Evolutionary conservation across 148 eudicot species (phyloP), one percentile per base, ranked within the genome.

Genomic region (Fagopyrum homotropicum): DNA sequence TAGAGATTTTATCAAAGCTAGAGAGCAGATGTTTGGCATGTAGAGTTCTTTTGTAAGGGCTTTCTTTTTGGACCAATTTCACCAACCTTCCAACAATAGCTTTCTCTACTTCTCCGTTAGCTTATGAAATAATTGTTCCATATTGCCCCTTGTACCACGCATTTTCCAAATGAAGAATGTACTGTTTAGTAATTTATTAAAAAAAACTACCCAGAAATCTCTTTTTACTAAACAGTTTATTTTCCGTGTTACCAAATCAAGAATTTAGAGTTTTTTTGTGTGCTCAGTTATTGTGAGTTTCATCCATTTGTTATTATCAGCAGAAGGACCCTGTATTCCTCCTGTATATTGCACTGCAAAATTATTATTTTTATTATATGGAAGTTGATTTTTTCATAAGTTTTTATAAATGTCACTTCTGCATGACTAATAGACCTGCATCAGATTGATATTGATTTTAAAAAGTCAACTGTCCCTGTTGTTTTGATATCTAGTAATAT

Each of bases 361-460:
- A 63, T 22, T 9, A 5, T 40, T n/a, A 1, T 35, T 43, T 14
- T 15, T 14, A 66, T 66, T 40, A 66, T 19, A 16, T 9, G 16
- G 43, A 35, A 40, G 71, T 66, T 66, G 71, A 66, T 15, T 66
- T 14, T 9, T 40, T 66, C 71, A 40, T 35, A 66, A 43, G 47
- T 16, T 17, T 66, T 9, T 66, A 7, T 15, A 66, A 11, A 11
- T 66, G 47, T 66, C 46, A 66, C 43, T 40, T 17, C 43, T 66
- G 47, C 71, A 66, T 40, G 45, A 66, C 71, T 35, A 12, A 35
- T 66, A 66, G 17, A 5, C 29, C 45, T 35, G 3, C 15, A 7
- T 66, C 71, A 66, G 71, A 43, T 66, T 66, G 71, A 40, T 66
- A 4, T 35, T 66, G 71, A 45, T 16, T 66, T 35, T 66, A 7